Base-by-base conservation (phyloP, 2,329 filamentous ascomycete genomes). In the Penicillium thymicola region DNA sequence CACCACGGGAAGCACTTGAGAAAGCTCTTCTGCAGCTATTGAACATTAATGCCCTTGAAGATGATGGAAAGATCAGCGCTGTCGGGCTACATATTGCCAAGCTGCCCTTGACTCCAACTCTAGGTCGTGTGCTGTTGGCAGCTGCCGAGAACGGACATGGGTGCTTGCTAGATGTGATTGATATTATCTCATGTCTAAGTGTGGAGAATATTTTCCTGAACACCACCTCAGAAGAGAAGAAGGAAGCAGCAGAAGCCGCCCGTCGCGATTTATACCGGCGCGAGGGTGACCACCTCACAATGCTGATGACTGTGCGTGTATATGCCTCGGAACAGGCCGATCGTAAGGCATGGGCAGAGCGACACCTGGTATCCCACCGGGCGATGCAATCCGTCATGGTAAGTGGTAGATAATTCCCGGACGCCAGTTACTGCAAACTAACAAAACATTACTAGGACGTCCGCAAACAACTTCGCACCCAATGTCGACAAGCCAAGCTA, bases 1-100 rank as follows among this genome's bases (percentile, higher is more conserved):
- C 94, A 0, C 86, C 89, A 9, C 76, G 85, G 3, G 88, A 95
- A 61, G 83, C 89, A 0, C 83, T 97, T 48, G 86, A 93, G 65
- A 91, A 91, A 64, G 92, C 92, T 0, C 78, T 97, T 1, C 74
- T 94, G 6, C 89, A 94, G 52, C 82, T 99, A 0, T 84, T 91
- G 51, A 84, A 88, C 36, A 85, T 99, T 2, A 86, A 88, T 11
- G 92, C 92, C 0, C 75, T 99, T 0, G 81, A 85, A 27, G 84
- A 89, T 23, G 78, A 84, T 7, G 92, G 90, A 6, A 77, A 78
- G 1, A 90, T 99, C 67, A 97, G 88, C 5, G 76, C 83, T 0
- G 79, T 85, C 18, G 94, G 94, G 1, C 79, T 81, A 42, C 87
- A 88, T 53, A 92, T 99, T 73, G 89, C 93, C 0, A 83, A 86